Conservation (phyloP, 257 asterid species). For the Catharanthus roseus region DNA sequence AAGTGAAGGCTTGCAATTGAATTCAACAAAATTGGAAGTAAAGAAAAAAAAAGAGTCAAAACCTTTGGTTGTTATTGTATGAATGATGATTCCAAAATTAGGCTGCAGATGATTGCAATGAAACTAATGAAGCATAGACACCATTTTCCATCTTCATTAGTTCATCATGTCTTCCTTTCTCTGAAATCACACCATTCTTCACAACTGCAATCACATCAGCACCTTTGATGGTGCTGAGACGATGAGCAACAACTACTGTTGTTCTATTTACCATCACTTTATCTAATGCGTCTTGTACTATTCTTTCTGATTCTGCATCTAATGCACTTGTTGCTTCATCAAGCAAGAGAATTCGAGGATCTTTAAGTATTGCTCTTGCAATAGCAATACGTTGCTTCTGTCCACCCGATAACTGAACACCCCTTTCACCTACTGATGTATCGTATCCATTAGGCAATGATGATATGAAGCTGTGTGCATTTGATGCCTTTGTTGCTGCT, state of each 20-base stretch:
- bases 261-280: slow-evolving; percentile 67
- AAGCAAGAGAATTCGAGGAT: slow-evolving; percentile 56
- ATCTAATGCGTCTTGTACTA: slow-evolving; percentile 70
- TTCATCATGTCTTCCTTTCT: slow-evolving; percentile 64
- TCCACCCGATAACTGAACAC: slow-evolving; percentile 68
- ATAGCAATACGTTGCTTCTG: slow-evolving; percentile 72
- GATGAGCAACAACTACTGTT: slow-evolving; percentile 68
- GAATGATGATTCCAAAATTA: background rate
- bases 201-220: slow-evolving; percentile 69
- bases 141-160: slow-evolving; percentile 56
- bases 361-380: slow-evolving; percentile 60
- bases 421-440: slow-evolving; percentile 69
- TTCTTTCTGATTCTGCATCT: slow-evolving; percentile 63
- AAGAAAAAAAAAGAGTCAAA: background rate
- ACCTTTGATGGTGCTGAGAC: slow-evolving; percentile 58
- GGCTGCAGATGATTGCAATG: slow-evolving; percentile 41
- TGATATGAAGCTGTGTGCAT: slow-evolving; percentile 65
- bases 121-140: slow-evolving; percentile 61
- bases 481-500: slow-evolving; percentile 60
- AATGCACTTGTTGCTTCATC: slow-evolving; percentile 85
- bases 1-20: background rate
- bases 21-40: background rate
- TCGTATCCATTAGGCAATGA: slow-evolving; percentile 69
- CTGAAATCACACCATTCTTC: slow-evolving; percentile 62
- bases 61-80: too few relatives aligned